Evolutionary conservation across 2,329 filamentous ascomycete species (phyloP), one percentile per base, ranked within the genome.

Genomic region (Thyridium curvatum): DNA sequence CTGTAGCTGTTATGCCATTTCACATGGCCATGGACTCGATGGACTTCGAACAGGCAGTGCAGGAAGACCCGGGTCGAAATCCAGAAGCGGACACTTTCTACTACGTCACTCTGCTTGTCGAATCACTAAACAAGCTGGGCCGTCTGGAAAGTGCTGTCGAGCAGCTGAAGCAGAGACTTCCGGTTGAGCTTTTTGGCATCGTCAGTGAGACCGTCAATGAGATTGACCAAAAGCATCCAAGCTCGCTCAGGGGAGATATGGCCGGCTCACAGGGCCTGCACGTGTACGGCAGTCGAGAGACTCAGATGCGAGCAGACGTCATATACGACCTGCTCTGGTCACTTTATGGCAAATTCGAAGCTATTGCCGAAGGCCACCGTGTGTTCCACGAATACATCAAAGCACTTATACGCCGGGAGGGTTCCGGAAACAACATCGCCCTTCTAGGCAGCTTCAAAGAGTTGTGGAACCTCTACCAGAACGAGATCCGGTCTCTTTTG

Each of bases 401-500:
- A 46, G 86, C 86, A 1, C 86, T 98, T 42, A 80, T 91, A 39
- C 80, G 83, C 45, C 80, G 94, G 36, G 90, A 97, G 55, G 85
- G 84, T 4, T 69, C 70, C 13, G 61, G 79, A 59, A 68, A 83
- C 67, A 66, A 78, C 50, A 74, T 67, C 31, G 73, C 77, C 1
- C 72, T 97, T 36, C 82, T 88, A 6, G 82, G 88, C 40, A 89
- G 89, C 40, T 98, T 98, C 64, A 93, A 91, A 54, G 93, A 97
- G 63, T 68, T 98, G 31, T 98, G 94, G 94, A 95, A 96, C 56
- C 69, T 98, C 8, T 91, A 96, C 53, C 93, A 98, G 56, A 97
- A 94, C 61, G 93, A 98, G 71, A 97, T 98, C 48, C 80, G 90
- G 32, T 94, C 90, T 5, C 68, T 98, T 12, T 68, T 98, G 41